A percentile compares a stretch with the other conserved stretches of the same genome.
These are phyloP conservation scores for Phytomonas sp. DNA, from an alignment of 208 protist genomes.

Conservation along the genomic window DNA sequence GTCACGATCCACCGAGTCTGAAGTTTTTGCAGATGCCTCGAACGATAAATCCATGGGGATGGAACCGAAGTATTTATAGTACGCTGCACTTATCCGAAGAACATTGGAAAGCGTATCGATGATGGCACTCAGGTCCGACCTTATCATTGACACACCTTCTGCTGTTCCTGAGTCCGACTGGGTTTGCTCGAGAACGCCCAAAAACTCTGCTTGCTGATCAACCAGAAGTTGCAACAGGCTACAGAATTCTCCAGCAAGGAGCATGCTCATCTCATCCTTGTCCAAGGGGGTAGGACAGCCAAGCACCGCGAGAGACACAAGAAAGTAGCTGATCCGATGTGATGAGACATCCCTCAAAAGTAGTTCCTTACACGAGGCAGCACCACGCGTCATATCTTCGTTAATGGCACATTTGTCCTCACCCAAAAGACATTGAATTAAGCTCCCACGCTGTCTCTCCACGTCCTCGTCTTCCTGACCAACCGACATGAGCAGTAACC, in stretches of 20 bases:
- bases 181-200: not conserved
- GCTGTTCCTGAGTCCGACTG: not conserved
- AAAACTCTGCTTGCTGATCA: not conserved
- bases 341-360: not conserved
- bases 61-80: not conserved
- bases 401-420: not conserved
- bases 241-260: not conserved
- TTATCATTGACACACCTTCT: not conserved
- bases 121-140: not conserved
- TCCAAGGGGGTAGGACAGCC: not conserved
- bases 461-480: not conserved
- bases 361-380: not conserved
- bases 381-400: not conserved
- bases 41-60: not conserved
- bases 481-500: not conserved
- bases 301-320: not conserved
- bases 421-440: not conserved
- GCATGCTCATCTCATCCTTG: not conserved
- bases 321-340: not conserved
- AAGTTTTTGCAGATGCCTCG: not conserved
- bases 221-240: not conserved
- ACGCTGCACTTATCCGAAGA: not conserved
- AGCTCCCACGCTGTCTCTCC: not conserved
- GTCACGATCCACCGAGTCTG: not conserved
- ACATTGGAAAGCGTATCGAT: not conserved